Conservation (phyloP, 1,139 yeast genomes). For the Hemisphaericaspora xylofermentans region DNA sequence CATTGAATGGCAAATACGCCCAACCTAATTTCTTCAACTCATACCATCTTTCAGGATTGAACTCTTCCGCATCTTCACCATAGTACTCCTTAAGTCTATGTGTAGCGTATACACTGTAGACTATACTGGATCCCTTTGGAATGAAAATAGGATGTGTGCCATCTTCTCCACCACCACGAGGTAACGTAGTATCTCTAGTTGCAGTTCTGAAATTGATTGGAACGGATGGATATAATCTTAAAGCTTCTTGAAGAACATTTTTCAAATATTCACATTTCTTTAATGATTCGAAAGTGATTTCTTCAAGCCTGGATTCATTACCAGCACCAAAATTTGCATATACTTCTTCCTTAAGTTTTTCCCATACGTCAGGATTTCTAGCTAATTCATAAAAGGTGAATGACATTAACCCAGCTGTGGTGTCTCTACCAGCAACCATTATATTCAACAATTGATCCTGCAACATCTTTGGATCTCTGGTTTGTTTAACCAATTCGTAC, state of each 20-base stretch:
- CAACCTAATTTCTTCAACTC: conserved; percentile 42
- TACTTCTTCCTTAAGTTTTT: conserved; percentile 34
- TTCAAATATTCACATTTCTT: conserved; percentile 49
- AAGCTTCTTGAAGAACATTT: conserved; percentile 48
- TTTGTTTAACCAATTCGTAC: conserved; percentile 46
- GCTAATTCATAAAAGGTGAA: conserved; percentile 43
- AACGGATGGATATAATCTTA: conserved; percentile 57
- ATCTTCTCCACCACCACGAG: conserved; percentile 51
- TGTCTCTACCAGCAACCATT: conserved; percentile 49
- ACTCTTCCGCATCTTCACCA: conserved; percentile 49
- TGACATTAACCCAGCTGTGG: conserved; percentile 49
- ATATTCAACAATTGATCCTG: conserved; percentile 48
- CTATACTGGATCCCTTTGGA: conserved; percentile 46
- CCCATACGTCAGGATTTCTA: conserved; percentile 38
- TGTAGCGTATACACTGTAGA: conserved; percentile 43
- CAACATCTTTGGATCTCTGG: conserved; percentile 43
- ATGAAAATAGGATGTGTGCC: conserved; percentile 43
- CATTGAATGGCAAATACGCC: conserved; percentile 59
- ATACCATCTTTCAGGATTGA: conserved; percentile 54
- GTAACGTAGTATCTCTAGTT: conserved; percentile 45
- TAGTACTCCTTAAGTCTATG: conserved; percentile 46
- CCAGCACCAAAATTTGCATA: conserved; percentile 37
- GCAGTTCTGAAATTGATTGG: conserved; percentile 49
- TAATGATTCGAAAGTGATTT: conserved; percentile 48
- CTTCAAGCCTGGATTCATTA: conserved; percentile 20